Percentiles rank a stretch among this genome's conserved stretches.
Conservation (phyloP, 164 flowering plant genomes). For the Stephania cephalantha region DNA sequence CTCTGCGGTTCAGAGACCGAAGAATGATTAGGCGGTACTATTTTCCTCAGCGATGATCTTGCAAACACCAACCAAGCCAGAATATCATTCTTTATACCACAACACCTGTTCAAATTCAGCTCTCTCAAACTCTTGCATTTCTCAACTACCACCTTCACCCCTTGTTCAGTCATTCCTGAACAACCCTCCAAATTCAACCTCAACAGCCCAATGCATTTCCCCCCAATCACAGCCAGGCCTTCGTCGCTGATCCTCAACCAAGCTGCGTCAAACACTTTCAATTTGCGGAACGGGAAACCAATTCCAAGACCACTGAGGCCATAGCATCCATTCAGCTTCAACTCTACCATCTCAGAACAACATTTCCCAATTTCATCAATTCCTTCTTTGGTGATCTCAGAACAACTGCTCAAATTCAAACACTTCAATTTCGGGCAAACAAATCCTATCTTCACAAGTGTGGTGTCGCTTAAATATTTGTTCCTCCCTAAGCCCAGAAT, state of each 20-base stretch:
- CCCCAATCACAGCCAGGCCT: constrained; percentile 27
- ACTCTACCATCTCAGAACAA: constrained; percentile 29
- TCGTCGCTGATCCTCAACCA: constrained; percentile 31
- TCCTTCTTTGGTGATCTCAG: constrained; percentile 31
- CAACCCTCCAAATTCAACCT: constrained; percentile 38
- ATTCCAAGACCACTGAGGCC: constrained; percentile 19
- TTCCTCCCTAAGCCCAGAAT: constrained; percentile 32
- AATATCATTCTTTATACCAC: constrained; percentile 11
- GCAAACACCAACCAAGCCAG: constrained; percentile 29
- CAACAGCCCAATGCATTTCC: constrained; percentile 25
- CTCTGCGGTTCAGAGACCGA: constrained; percentile 11
- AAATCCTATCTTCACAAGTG: constrained; percentile 19
- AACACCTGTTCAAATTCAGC: constrained; percentile 37
- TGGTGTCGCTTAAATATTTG: constrained; percentile 22
- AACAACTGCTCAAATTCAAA: constrained; percentile 35
- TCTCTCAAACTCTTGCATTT: constrained; percentile 42
- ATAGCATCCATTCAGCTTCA: constrained; percentile 28
- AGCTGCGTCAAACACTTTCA: constrained; percentile 34
- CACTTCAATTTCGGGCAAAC: constrained; percentile 36
- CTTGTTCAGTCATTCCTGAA: constrained; percentile 31
- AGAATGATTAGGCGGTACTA: constrained; percentile 18
- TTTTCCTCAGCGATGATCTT: constrained; percentile 25
- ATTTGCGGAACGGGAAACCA: constrained; percentile 17
- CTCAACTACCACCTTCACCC: constrained; percentile 37
- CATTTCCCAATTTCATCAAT: constrained; percentile 25